Conservation (phyloP, 805 yeast species). For the Lachancea sp. region DNA sequence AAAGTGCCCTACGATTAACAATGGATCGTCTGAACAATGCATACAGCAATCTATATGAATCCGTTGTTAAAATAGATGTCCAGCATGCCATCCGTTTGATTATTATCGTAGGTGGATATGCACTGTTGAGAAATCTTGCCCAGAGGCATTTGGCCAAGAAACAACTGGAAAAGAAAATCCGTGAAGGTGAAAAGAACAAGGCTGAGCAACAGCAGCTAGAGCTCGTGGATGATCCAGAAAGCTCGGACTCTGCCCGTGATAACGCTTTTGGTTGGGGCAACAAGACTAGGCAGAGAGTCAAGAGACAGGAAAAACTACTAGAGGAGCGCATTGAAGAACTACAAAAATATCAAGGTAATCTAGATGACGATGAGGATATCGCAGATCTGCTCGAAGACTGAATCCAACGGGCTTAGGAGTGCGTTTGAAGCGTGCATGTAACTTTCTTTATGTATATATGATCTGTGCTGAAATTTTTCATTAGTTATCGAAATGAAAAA, state of each 20-base stretch:
- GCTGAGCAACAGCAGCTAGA: conserved; percentile 32
- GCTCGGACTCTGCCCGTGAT: conserved; percentile 34
- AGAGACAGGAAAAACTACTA: conserved; percentile 48
- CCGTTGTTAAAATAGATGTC: conserved; percentile 17
- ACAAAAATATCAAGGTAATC: conserved; percentile 36
- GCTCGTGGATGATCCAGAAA: conserved; percentile 33
- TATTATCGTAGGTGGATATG: conserved; percentile 56
- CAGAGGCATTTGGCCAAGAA: conserved; percentile 50
- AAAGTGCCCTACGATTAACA: too few species aligned
- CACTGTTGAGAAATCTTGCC: conserved; percentile 51
- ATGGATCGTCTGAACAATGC: conserved; percentile 14
- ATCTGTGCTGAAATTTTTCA: neutral
- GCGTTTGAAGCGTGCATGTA: neutral
- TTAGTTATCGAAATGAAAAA: too few species aligned
- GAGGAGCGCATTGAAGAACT: conserved; percentile 41
- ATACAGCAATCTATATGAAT: conserved; percentile 15
- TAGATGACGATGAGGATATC: conserved; percentile 49
- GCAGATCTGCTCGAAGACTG: conserved; percentile 60
- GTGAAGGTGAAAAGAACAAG: conserved; percentile 27
- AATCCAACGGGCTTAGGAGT: neutral
- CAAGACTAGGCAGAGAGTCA: conserved; percentile 54
- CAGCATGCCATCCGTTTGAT: conserved; percentile 28
- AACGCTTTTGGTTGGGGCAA: conserved; percentile 75
- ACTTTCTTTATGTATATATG: neutral
- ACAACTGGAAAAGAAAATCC: conserved; percentile 47